Base-by-base conservation (phyloP, 2,329 filamentous ascomycete species). In the Biscogniauxia marginata region DNA sequence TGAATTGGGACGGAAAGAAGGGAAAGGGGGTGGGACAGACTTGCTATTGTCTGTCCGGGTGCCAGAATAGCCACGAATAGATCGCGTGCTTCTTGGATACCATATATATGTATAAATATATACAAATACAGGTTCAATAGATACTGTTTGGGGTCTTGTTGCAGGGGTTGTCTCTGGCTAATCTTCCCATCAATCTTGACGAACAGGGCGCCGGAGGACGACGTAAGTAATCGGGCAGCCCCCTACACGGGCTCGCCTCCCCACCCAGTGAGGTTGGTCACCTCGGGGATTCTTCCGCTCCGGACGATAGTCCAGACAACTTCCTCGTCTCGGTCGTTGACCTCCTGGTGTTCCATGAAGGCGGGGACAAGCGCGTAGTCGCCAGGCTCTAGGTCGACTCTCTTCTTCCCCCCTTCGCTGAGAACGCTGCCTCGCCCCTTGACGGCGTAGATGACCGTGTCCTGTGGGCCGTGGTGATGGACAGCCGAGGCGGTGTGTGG, bases 281-380 rank as follows among this genome's bases (percentile, higher is more conserved):
- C 79, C 21, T 77, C 72, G 1, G 80, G 79, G 22, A 74, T 71
- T 21, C 74, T 66, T 3, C 79, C 79, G 46, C 76, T 78, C 13
- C 80, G 66, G 4, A 78, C 76, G 57, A 84, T 82, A 13, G 78
- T 75, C 79, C 80, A 84, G 11, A 81, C 74, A 0, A 81, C 73
- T 48, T 82, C 79, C 55, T 80, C 77, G 56, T 82, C 79, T 11
- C 76, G 74, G 45, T 83, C 78, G 59, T 84, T 83, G 49, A 82
- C 75, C 65, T 84, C 81, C 65, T 82, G 79, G 64, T 84, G 81
- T 64, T 83, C 79, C 50, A 75, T 72, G 58, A 70, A 81, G 2
- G 79, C 79, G 2, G 81, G 81, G 44, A 84, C 83, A 20, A 83
- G 67, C 0, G 79, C 79, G 64, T 77, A 84, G 64, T 83, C 81